Evolutionary conservation across 2,329 filamentous ascomycete species (phyloP).

Genomic region (Fusarium agapanthi): DNA sequence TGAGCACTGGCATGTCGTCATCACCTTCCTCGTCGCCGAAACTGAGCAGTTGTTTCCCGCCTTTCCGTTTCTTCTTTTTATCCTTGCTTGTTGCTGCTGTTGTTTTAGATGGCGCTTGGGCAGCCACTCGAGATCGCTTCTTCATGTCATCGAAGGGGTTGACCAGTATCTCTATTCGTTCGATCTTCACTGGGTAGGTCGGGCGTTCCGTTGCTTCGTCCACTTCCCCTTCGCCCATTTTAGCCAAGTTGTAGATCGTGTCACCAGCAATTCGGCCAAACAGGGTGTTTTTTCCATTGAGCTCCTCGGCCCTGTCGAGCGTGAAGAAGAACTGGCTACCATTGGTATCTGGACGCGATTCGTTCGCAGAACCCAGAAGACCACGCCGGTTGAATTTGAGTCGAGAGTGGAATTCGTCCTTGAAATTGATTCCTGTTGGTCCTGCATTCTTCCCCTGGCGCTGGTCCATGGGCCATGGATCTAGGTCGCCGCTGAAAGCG

Average conservation of each 20-base stretch:
- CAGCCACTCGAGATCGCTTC: slow-evolving; percentile 68
- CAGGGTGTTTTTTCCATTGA: slow-evolving; percentile 90
- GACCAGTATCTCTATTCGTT: slow-evolving; percentile 76
- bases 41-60: slow-evolving; percentile 79
- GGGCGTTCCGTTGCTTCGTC: slow-evolving; percentile 82
- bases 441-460: slow-evolving; percentile 69
- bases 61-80: slow-evolving; percentile 76
- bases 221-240: slow-evolving; percentile 89
- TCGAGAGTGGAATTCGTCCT: slow-evolving; percentile 90
- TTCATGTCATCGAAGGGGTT: slow-evolving; percentile 87
- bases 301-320: slow-evolving; percentile 81
- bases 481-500: slow-evolving; percentile 75
- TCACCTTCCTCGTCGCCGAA: slow-evolving; percentile 77
- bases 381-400: slow-evolving; percentile 93
- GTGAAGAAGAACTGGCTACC: slow-evolving; percentile 98
- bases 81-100: slow-evolving; percentile 54
- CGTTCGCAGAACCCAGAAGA: slow-evolving; percentile 95
- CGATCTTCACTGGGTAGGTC: slow-evolving; percentile 84
- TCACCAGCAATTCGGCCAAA: slow-evolving; percentile 93
- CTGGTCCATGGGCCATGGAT: slow-evolving; percentile 76
- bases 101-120: slow-evolving; percentile 52
- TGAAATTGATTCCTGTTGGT: slow-evolving; percentile 67
- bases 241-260: slow-evolving; percentile 94
- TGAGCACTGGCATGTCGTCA: slow-evolving; percentile 64
- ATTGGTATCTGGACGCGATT: slow-evolving; percentile 79